Conservation (phyloP, 164 flowering plant species). For the Tinospora cordifolia region DNA sequence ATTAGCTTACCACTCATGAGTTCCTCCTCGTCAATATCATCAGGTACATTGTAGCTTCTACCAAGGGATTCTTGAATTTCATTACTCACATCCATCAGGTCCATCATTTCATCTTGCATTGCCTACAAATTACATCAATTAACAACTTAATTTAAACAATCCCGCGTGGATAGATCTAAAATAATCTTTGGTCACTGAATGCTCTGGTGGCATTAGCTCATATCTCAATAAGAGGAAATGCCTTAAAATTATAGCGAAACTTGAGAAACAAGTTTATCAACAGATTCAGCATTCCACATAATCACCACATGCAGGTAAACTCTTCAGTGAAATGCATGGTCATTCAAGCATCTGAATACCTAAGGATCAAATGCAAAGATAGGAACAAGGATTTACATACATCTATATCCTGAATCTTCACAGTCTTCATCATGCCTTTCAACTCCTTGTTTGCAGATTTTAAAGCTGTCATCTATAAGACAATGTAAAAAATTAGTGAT, state of each 20-base stretch:
- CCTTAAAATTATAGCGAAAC: background rate
- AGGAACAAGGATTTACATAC: conserved; percentile 29
- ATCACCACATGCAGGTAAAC: background rate
- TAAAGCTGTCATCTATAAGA: conserved; percentile 70
- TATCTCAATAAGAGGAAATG: background rate
- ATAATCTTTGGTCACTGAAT: background rate
- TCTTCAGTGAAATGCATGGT: background rate
- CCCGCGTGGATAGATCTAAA: background rate
- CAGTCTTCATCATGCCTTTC: conserved; percentile 87
- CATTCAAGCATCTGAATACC: background rate
- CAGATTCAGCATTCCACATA: background rate
- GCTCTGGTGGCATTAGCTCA: background rate
- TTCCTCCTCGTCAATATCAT: conserved; percentile 95
- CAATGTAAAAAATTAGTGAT: conserved; percentile 8
- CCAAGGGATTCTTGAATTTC: conserved; percentile 98
- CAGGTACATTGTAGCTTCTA: conserved; percentile 90
- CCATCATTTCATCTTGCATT: conserved; percentile 99
- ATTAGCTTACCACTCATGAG: conserved; percentile 84
- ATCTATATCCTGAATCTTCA: conserved; percentile 82
- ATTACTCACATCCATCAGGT: conserved; percentile 85
- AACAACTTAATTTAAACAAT: background rate
- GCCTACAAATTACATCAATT: conserved; percentile 34
- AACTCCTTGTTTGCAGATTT: conserved; percentile 80
- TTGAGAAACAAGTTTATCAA: background rate
- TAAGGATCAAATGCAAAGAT: background rate